Percentiles rank a stretch among this genome's conserved stretches.
These are phyloP conservation scores for Talaromyces proteolyticus DNA, from an alignment of 495 filamentous ascomycete genomes.

Conservation along the genomic window DNA sequence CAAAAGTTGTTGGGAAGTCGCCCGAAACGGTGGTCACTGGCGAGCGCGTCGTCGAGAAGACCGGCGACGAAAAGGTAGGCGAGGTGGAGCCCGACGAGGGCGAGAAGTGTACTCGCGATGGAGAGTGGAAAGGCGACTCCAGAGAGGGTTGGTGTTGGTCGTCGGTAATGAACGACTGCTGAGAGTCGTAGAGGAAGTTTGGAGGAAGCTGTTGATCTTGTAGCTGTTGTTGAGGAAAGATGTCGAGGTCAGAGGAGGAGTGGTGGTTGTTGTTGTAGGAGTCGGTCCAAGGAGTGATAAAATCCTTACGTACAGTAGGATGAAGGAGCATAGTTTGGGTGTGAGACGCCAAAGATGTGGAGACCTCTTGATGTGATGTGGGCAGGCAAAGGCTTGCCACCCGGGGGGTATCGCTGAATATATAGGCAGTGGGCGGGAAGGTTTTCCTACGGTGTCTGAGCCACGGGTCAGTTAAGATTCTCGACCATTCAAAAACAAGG, in stretches of 20 bases:
- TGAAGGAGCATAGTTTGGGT: conserved; percentile 39
- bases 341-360: conserved; percentile 20
- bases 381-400: conserved; percentile 7
- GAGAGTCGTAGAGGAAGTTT: conserved; percentile 25
- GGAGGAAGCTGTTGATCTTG: conserved; percentile 40
- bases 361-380: neutral
- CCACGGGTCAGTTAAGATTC: conserved; percentile 1
- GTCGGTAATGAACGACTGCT: conserved; percentile 20
- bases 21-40: conserved; percentile 21
- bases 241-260: conserved; percentile 17
- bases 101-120: conserved; percentile 27
- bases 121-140: conserved; percentile 33
- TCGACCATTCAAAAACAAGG: too few species aligned
- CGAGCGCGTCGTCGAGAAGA: conserved; percentile 30
- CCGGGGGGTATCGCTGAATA: conserved; percentile 1
- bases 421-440: conserved; percentile 7
- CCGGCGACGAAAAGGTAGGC: conserved; percentile 30
- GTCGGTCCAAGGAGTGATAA: conserved; percentile 29
- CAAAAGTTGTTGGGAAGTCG: conserved; percentile 20
- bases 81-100: conserved; percentile 37
- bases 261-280: conserved; percentile 23
- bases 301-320: conserved; percentile 39
- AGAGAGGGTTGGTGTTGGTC: conserved; percentile 20
- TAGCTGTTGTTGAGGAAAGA: conserved; percentile 12
- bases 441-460: conserved; percentile 3